Base-by-base conservation (phyloP, 768 basidiomycete genomes). In the Boletus pseudo-olivaceus region DNA sequence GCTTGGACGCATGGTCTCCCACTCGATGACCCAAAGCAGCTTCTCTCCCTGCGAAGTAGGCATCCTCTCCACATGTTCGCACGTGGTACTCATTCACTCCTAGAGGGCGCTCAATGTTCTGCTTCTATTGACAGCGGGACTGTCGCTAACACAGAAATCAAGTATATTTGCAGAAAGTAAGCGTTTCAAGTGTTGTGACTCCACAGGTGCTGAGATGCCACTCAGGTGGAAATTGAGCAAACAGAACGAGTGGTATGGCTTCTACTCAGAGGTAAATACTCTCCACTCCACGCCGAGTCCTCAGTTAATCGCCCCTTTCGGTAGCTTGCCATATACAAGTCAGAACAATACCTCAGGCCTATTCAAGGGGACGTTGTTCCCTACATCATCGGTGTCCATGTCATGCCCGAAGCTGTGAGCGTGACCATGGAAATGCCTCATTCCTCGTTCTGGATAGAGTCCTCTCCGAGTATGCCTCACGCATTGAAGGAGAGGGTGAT, bases 381-480 rank as follows among this genome's bases (percentile, higher is more conserved):
- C 1, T 62, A 70, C 37, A 64, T 87, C 52, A 82, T 86, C 46
- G 78, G 77, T 38, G 73, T 80, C 20, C 77, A 77, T 63, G 55
- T 73, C 20, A 65, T 69, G 56, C 61, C 73, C 27, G 71, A 70
- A 47, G 61, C 68, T 10, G 68, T 80, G 43, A 74, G 74, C 59
- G 43, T 73, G 29, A 72, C 77, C 12, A 79, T 82, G 75, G 81
- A 80, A 58, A 69, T 78, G 15, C 85, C 85, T 1, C 82, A 85
- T 58, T 71, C 68, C 15, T 73, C 75, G 7, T 82, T 84, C 65
- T 85, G 85, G 83, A 76, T 83, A 55, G 78, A 84, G 57, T 81
- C 85, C 14, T 80, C 77, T 5, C 65, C 77, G 3, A 75, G 73
- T 40, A 85, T 87, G 83, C 82, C 84, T 4, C 59, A 66, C 7